Evolutionary conservation across 257 asterid species (phyloP).

Genomic region (Solanum paucissectum): DNA sequence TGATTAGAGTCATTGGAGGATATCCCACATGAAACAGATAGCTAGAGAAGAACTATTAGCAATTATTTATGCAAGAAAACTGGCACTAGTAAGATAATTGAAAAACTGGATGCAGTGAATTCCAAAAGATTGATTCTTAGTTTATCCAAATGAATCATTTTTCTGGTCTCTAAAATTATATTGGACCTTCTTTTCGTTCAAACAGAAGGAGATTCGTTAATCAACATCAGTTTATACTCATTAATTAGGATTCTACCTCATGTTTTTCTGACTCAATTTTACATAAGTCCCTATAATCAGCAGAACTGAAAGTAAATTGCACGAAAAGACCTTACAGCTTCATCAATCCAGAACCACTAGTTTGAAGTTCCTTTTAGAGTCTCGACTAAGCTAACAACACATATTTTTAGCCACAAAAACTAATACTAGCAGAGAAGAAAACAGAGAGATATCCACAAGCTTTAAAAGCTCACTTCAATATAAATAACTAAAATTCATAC

Average conservation of each 20-base stretch:
- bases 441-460: neutral
- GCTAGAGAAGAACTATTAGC: neutral
- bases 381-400: neutral
- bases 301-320: neutral
- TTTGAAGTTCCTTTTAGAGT: neutral
- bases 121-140: neutral
- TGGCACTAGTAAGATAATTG: neutral
- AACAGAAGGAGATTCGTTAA: neutral
- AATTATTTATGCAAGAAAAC: neutral
- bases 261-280: neutral
- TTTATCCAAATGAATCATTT: neutral
- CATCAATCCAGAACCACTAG: neutral
- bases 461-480: neutral
- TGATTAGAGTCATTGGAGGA: neutral
- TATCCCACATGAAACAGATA: neutral
- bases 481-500: neutral
- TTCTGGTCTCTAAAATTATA: neutral
- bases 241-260: neutral
- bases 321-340: neutral
- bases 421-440: neutral
- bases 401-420: neutral
- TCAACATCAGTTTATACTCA: neutral
- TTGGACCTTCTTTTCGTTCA: neutral
- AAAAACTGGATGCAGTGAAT: neutral
- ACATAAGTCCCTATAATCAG: neutral